These are phyloP conservation scores for Smittium mucronatum DNA, from an alignment of 371 early-diverging fungal genomes.

Conservation along the genomic window DNA sequence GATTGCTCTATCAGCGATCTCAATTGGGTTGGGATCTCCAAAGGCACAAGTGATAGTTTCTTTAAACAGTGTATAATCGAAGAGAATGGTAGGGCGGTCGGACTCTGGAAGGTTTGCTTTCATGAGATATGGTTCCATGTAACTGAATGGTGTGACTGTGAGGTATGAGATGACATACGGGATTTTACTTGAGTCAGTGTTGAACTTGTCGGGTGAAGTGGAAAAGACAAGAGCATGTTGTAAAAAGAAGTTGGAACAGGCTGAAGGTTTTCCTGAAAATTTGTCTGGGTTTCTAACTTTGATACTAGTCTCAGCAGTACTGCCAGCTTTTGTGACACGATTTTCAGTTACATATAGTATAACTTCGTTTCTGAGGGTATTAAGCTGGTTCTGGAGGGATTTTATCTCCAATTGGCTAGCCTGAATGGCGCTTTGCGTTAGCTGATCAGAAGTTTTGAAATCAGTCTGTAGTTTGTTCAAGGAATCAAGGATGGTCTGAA, in stretches of 20 bases:
- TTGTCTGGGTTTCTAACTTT: background rate
- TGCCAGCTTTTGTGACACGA: background rate
- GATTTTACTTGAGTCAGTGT: conserved; percentile 1
- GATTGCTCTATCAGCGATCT: background rate
- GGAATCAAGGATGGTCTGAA: background rate
- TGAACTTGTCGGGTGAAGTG: conserved; percentile 1
- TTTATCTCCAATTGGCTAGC: background rate
- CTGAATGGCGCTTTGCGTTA: background rate
- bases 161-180: background rate
- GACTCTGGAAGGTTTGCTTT: conserved; percentile 1
- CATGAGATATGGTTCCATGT: background rate
- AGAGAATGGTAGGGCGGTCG: background rate
- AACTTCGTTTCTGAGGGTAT: background rate
- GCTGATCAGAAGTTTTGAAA: background rate
- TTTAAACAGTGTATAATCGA: background rate
- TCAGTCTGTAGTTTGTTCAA: background rate
- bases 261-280: conserved; percentile 1
- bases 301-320: background rate
- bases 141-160: background rate
- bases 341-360: background rate
- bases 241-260: background rate
- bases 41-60: background rate
- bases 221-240: background rate
- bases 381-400: conserved; percentile 1
- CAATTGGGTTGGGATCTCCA: conserved; percentile 1